Conservation (phyloP, 2,329 filamentous ascomycete genomes). For the Aspergillus viridinutans region DNA sequence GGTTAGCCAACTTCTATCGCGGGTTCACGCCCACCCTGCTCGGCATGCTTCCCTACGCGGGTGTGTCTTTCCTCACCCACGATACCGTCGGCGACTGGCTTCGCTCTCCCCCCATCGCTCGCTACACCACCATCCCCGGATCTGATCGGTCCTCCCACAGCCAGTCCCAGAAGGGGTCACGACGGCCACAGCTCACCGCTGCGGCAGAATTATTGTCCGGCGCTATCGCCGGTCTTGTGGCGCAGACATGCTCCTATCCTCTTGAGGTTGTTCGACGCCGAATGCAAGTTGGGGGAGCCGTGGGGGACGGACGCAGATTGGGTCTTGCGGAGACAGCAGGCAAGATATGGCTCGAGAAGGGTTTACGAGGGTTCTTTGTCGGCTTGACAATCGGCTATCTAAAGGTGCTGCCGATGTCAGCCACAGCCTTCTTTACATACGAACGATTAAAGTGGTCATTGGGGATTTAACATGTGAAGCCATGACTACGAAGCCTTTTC, state of each 20-base stretch:
- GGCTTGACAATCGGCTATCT: slow-evolving; percentile 92
- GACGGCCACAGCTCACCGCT: slow-evolving; percentile 68
- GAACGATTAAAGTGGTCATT: slow-evolving; percentile 61
- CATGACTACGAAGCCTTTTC: background rate
- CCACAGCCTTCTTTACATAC: slow-evolving; percentile 66
- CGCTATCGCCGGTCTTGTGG: slow-evolving; percentile 79
- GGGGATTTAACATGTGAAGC: slow-evolving; percentile 52
- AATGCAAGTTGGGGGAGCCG: slow-evolving; percentile 95
- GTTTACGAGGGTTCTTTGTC: slow-evolving; percentile 80
- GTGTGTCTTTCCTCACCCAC: slow-evolving; percentile 91
- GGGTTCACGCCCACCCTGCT: slow-evolving; percentile 86
- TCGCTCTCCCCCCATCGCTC: slow-evolving; percentile 61
- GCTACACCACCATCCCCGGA: slow-evolving; percentile 70
- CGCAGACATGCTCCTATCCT: slow-evolving; percentile 89
- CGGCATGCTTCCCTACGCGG: slow-evolving; percentile 95
- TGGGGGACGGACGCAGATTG: slow-evolving; percentile 80
- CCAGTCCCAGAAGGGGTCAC: slow-evolving; percentile 44
- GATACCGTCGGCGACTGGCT: slow-evolving; percentile 84
- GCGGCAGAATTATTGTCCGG: slow-evolving; percentile 85
- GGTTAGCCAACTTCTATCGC: slow-evolving; percentile 87
- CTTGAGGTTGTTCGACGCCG: slow-evolving; percentile 85
- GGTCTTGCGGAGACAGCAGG: slow-evolving; percentile 72
- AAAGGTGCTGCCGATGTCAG: slow-evolving; percentile 87
- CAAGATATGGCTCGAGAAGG: slow-evolving; percentile 71
- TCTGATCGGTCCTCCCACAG: slow-evolving; percentile 38